Percentiles rank a stretch among this genome's conserved stretches.
These are phyloP conservation scores for Gossypium longicalyx DNA, from an alignment of 345 rosid genomes.

Conservation along the genomic window DNA sequence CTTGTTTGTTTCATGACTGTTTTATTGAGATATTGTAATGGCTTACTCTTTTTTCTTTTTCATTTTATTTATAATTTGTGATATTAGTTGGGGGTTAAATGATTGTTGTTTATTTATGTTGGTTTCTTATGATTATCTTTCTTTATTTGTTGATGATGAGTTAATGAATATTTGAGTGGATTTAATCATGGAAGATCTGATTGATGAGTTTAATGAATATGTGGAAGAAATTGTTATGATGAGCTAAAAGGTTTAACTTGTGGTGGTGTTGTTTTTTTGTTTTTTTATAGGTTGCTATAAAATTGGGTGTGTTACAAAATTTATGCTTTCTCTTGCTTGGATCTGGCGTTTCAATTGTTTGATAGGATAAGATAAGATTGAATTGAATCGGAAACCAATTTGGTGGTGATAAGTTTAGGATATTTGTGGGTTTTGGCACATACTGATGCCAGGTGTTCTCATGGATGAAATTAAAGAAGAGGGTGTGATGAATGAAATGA, in stretches of 20 bases:
- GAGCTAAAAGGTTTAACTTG: conserved; percentile 13
- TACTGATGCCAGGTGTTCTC: conserved; percentile 50
- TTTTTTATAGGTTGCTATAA: conserved; percentile 5
- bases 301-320: background rate
- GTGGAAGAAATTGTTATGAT: background rate
- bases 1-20: conserved; percentile 15
- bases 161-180: conserved; percentile 14
- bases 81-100: background rate
- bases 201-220: conserved; percentile 6
- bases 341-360: conserved; percentile 25
- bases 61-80: background rate
- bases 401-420: conserved; percentile 25
- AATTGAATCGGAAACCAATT: background rate
- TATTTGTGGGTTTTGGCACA: conserved; percentile 24
- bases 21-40: conserved; percentile 28
- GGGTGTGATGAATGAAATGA: conserved; percentile 26
- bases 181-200: conserved; percentile 24
- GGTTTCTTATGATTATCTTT: conserved; percentile 3
- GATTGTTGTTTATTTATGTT: background rate
- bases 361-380: conserved; percentile 2
- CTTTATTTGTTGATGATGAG: conserved; percentile 11
- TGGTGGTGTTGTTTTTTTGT: background rate
- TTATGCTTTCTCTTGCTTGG: conserved; percentile 17
- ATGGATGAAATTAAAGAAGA: conserved; percentile 46
- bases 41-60: background rate